Evolutionary conservation across 306 rosid genomes (phyloP).

Genomic region (Ochetophila trinervis): DNA sequence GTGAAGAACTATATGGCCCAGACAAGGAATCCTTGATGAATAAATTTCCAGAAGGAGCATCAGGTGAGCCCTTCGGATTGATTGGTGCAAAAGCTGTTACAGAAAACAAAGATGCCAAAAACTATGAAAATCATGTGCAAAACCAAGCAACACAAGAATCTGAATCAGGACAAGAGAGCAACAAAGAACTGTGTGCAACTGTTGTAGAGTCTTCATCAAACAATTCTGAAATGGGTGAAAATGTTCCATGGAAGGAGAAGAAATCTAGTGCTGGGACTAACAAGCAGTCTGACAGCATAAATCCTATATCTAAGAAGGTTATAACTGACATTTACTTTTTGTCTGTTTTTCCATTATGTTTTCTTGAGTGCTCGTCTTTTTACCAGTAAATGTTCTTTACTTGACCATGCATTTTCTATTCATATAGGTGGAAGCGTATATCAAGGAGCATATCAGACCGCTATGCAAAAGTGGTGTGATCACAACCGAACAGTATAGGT

Average conservation of each 20-base stretch:
- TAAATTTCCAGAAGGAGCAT: constrained; percentile 41
- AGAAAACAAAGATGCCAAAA: constrained; percentile 26
- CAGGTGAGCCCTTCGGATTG: constrained; percentile 28
- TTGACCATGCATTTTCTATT: constrained; percentile 18
- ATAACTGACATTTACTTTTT: constrained; percentile 14
- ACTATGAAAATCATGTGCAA: constrained; percentile 25
- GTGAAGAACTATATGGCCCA: constrained; percentile 85
- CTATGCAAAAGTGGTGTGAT: constrained; percentile 93
- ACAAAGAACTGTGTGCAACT: constrained; percentile 30
- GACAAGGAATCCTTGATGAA: constrained; percentile 56
- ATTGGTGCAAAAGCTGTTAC: constrained; percentile 30
- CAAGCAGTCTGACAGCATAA: constrained; percentile 45
- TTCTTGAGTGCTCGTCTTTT: neutral
- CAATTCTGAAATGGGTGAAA: constrained; percentile 30
- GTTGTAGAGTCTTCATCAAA: constrained; percentile 32
- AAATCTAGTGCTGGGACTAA: constrained; percentile 28
- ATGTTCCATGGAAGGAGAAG: constrained; percentile 34
- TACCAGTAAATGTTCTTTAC: neutral
- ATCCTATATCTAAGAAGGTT: constrained; percentile 66
- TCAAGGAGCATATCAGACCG: constrained; percentile 92
- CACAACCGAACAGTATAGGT: constrained; percentile 81
- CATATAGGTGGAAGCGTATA: constrained; percentile 81
- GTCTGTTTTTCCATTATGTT: neutral
- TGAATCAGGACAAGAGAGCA: constrained; percentile 30
- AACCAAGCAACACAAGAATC: constrained; percentile 37